phyloP scores from a whole-genome alignment of 2,329 filamentous ascomycete genomes.

The Epichloe hybrida region DNA sequence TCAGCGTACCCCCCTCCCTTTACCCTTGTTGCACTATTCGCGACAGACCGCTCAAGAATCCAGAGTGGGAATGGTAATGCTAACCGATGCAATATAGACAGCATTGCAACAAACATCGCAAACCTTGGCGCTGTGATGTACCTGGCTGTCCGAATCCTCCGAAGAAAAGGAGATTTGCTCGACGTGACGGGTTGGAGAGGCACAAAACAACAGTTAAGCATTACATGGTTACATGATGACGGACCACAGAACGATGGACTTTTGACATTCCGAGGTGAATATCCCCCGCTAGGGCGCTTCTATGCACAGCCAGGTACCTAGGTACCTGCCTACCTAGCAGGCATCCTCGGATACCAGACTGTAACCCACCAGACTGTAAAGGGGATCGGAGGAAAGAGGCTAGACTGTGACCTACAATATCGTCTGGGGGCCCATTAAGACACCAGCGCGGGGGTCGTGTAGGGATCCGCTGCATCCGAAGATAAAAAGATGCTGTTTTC shows the following conservation, averaged over 20 bases:
- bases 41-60: not conserved
- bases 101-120: constrained; percentile 29
- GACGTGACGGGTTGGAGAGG: constrained; percentile 27
- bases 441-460: no score
- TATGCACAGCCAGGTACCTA: no score
- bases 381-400: no score
- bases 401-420: no score
- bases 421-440: no score
- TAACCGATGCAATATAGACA: constrained; percentile 16
- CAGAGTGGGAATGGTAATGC: not conserved
- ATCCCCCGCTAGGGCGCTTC: no score
- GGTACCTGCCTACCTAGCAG: no score
- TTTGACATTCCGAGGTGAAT: not conserved
- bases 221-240: constrained; percentile 15
- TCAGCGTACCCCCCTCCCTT: not conserved
- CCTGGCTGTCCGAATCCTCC: constrained; percentile 27
- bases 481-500: no score
- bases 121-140: constrained; percentile 26
- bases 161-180: constrained; percentile 28
- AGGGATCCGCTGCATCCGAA: no score
- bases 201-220: constrained; percentile 28
- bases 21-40: not conserved
- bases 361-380: no score
- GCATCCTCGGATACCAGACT: no score
- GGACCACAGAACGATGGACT: not conserved